Conservation (phyloP, 75 land plant genomes). For the Gnetum montanum region DNA sequence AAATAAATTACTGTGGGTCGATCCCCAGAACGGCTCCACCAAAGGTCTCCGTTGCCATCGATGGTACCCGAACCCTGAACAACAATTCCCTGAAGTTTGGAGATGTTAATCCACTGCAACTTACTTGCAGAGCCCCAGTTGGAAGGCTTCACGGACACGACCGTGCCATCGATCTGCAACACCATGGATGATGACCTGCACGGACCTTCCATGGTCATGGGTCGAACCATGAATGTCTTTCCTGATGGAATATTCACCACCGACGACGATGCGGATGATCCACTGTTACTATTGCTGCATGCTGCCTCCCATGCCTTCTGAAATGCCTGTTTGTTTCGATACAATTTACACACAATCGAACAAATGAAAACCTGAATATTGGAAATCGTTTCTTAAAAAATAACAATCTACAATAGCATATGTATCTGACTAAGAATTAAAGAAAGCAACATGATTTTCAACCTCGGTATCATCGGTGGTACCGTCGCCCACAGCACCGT, state of each 20-base stretch:
- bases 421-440: neutral
- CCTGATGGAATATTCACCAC: constrained; percentile 45
- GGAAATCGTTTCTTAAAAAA: neutral
- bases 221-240: constrained; percentile 44
- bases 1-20: constrained; percentile 8
- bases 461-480: constrained; percentile 46
- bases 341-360: neutral
- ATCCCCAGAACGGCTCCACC: constrained; percentile 41
- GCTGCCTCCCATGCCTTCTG: constrained; percentile 66
- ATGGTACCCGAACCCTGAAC: constrained; percentile 51
- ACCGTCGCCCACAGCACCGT: constrained; percentile 54
- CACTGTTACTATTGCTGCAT: constrained; percentile 39
- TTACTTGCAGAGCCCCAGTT: constrained; percentile 43
- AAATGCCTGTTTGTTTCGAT: constrained; percentile 51
- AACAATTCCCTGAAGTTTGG: constrained; percentile 50
- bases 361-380: neutral
- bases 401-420: neutral
- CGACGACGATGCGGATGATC: no score
- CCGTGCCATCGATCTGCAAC: constrained; percentile 74
- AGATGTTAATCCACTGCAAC: constrained; percentile 64
- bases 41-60: constrained; percentile 71
- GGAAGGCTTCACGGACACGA: constrained; percentile 40
- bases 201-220: constrained; percentile 62
- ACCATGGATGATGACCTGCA: constrained; percentile 49
- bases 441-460: neutral